Base-by-base conservation (phyloP, 495 filamentous ascomycete genomes). In the Aspergillus ostianus region DNA sequence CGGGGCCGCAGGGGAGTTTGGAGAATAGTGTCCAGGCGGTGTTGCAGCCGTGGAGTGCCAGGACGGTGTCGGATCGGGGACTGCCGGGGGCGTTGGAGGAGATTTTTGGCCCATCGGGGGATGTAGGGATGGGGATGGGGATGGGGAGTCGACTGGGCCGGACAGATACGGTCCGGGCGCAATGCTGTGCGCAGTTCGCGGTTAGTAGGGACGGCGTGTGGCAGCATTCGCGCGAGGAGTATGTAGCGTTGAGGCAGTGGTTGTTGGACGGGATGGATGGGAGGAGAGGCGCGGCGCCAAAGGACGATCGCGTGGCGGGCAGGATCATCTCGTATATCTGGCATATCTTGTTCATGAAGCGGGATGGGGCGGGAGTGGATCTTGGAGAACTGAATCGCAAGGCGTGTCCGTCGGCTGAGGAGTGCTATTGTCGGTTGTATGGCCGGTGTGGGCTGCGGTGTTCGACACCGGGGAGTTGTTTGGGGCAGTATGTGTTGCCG, bases 151-250 rank as follows among this genome's bases (percentile, higher is more conserved):
- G 36, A 5, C 67, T 75, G 2, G 65, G 72, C 9, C 58, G 72
- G 7, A 67, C 67, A 26, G 70, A 78, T 52, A 62, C 70, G 5
- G 53, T 80, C 7, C 66, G 78, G 3, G 57, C 76, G 29, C 74
- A 78, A 60, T 80, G 77, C 60, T 80, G 77, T 66, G 77, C 75
- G 44, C 77, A 80, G 51, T 79, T 80, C 62, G 73, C 71, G 17
- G 73, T 79, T 36, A 56, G 69, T 15, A 64, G 70, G 1, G 65
- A 72, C 17, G 67, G 68, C 0, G 54, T 77, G 0, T 73, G 70
- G 64, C 70, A 71, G 54, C 77, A 78, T 68, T 60, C 65, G 1
- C 57, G 61, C 1, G 67, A 65, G 0, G 77, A 80, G 57, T 80
- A 80, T 58, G 54, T 76, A 47, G 75, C 74, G 7, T 48, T 80